phyloP scores from a whole-genome alignment of 345 rosid genomes.

The Citrus reticulata region DNA sequence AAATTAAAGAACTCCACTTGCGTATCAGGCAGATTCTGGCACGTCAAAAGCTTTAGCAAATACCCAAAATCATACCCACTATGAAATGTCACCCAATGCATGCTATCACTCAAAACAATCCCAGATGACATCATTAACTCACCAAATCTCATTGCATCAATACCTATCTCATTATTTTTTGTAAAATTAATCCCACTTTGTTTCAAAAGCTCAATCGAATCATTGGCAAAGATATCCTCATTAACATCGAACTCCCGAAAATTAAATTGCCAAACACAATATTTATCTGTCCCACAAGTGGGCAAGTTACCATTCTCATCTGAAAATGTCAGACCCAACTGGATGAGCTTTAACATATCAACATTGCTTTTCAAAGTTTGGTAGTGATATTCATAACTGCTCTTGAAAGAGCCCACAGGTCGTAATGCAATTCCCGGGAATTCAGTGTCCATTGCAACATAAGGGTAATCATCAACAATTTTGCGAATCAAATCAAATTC shows the following conservation, averaged over 20 bases:
- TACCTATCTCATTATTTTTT: constrained; percentile 59
- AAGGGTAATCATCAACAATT: constrained; percentile 69
- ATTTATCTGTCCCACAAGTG: constrained; percentile 66
- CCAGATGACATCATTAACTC: constrained; percentile 89
- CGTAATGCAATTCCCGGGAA: constrained; percentile 79
- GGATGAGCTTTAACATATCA: constrained; percentile 74
- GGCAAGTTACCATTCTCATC: constrained; percentile 83
- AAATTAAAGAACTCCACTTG: constrained; percentile 60
- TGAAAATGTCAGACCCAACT: constrained; percentile 78
- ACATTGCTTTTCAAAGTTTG: constrained; percentile 75
- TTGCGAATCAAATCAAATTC: constrained; percentile 66
- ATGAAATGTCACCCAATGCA: constrained; percentile 91
- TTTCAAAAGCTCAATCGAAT: constrained; percentile 72
- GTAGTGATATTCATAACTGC: constrained; percentile 60
- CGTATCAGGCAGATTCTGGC: constrained; percentile 55
- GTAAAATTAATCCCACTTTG: constrained; percentile 74
- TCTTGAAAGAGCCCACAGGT: constrained; percentile 72
- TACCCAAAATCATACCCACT: constrained; percentile 95
- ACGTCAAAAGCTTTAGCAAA: constrained; percentile 77
- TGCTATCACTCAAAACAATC: constrained; percentile 69
- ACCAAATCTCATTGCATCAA: constrained; percentile 58
- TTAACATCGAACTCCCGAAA: constrained; percentile 63
- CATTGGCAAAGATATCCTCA: constrained; percentile 62
- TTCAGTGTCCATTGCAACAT: constrained; percentile 90
- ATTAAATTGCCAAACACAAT: constrained; percentile 91